Evolutionary conservation across 768 basidiomycete species (phyloP).

Genomic region (Termitomyces bulborhizus): DNA sequence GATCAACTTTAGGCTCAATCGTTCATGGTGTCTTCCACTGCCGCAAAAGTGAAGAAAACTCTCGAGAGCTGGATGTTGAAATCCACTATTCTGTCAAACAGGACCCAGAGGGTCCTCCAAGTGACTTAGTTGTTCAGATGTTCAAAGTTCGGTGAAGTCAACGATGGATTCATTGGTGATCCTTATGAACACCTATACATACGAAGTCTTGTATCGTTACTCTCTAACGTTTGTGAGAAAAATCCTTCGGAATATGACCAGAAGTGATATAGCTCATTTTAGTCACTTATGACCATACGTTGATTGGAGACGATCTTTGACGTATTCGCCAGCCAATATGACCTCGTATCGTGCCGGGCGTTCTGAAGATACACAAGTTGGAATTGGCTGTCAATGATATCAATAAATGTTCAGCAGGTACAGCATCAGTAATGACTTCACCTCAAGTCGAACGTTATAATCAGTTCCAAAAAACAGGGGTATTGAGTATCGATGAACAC

Average conservation of each 20-base stretch:
- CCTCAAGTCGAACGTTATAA: slow-evolving; percentile 77
- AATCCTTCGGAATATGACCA: background rate
- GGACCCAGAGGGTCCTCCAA: slow-evolving; percentile 30
- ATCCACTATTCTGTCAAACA: slow-evolving; percentile 65
- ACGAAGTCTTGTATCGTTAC: background rate
- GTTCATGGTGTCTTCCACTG: slow-evolving; percentile 82
- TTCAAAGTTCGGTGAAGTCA: slow-evolving; percentile 63
- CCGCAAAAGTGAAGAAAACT: slow-evolving; percentile 72
- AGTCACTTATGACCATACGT: slow-evolving; percentile 38
- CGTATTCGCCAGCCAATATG: slow-evolving; percentile 79
- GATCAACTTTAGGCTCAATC: slow-evolving; percentile 48
- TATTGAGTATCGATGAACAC: slow-evolving; percentile 70
- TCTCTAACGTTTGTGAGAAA: background rate
- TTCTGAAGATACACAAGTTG: slow-evolving; percentile 40
- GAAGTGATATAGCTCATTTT: background rate
- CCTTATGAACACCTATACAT: background rate
- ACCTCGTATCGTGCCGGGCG: slow-evolving; percentile 57
- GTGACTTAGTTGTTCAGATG: slow-evolving; percentile 59
- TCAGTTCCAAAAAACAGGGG: slow-evolving; percentile 90
- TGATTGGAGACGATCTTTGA: slow-evolving; percentile 63
- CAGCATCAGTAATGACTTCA: slow-evolving; percentile 21
- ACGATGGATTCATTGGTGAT: background rate
- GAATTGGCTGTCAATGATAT: slow-evolving; percentile 36
- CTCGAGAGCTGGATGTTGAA: slow-evolving; percentile 87
- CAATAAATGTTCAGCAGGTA: background rate